Percentiles rank a stretch among this genome's conserved stretches.
Conservation (phyloP, 2,329 filamentous ascomycete species). For the Penicillium italicum region DNA sequence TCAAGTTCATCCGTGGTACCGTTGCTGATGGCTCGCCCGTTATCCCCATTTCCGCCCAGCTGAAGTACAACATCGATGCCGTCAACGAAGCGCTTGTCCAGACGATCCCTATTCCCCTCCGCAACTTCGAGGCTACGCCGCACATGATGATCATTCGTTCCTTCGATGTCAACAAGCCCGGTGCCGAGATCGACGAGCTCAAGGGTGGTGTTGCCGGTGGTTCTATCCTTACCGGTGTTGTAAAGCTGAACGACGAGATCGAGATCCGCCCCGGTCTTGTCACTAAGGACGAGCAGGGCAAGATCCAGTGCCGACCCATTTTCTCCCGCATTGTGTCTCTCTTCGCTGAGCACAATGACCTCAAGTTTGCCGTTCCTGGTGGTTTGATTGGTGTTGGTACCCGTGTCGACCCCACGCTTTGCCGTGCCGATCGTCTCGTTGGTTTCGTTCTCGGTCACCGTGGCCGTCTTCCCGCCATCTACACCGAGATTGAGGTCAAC, state of each 20-base stretch:
- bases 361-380: slow-evolving; percentile 97
- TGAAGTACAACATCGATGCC: slow-evolving; percentile 99
- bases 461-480: slow-evolving; percentile 91
- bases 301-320: slow-evolving; percentile 94
- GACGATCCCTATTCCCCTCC: slow-evolving; percentile 84
- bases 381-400: slow-evolving; percentile 98
- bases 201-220: slow-evolving; percentile 99
- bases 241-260: slow-evolving; percentile 96
- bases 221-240: slow-evolving; percentile 89
- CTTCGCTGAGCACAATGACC: slow-evolving; percentile 95
- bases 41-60: slow-evolving; percentile 93
- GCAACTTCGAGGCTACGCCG: slow-evolving; percentile 87
- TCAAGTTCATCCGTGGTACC: slow-evolving; percentile 97
- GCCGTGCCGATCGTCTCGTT: slow-evolving; percentile 97
- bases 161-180: slow-evolving; percentile 99
- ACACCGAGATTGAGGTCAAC: slow-evolving; percentile 98
- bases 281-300: slow-evolving; percentile 86
- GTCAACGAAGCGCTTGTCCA: slow-evolving; percentile 95
- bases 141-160: slow-evolving; percentile 99
- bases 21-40: slow-evolving; percentile 93
- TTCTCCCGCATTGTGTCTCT: slow-evolving; percentile 92
- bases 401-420: slow-evolving; percentile 93
- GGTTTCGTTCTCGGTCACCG: slow-evolving; percentile 96
- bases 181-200: slow-evolving; percentile 95
- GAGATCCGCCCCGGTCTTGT: slow-evolving; percentile 99